Evolutionary conservation across 495 filamentous ascomycete genomes (phyloP).

Genomic region (Endocarpon pusillum): DNA sequence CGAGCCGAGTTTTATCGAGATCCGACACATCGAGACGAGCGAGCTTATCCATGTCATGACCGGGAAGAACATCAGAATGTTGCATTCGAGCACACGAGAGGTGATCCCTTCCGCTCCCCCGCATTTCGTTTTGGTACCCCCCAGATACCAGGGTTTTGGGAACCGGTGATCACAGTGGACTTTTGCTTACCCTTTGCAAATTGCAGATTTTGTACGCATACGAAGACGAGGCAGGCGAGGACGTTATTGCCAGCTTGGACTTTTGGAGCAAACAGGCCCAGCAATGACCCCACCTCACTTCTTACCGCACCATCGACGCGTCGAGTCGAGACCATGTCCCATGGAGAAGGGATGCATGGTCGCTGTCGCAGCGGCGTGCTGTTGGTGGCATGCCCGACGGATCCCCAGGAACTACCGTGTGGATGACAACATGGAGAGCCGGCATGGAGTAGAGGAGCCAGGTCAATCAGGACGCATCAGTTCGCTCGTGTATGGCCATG

Average conservation of each 20-base stretch:
- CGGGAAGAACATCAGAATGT: slow-evolving; percentile 87
- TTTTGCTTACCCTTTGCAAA: slow-evolving; percentile 1
- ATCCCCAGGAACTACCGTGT: too few species aligned
- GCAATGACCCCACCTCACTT: slow-evolving; percentile 1
- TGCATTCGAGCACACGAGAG: slow-evolving; percentile 92
- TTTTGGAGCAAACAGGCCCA: slow-evolving; percentile 60
- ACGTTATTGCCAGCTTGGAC: slow-evolving; percentile 87
- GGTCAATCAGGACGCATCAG: too few species aligned
- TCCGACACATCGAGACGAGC: slow-evolving; percentile 82
- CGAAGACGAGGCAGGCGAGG: slow-evolving; percentile 83
- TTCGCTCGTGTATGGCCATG: too few species aligned
- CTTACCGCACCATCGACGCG: background rate
- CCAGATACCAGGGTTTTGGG: background rate
- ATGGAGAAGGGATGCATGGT: too few species aligned
- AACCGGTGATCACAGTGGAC: slow-evolving; percentile 9
- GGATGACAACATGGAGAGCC: too few species aligned
- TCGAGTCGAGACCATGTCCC: too few species aligned
- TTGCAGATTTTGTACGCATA: slow-evolving; percentile 82
- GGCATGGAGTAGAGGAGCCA: too few species aligned
- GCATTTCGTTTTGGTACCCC: background rate
- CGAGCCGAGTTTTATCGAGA: slow-evolving; percentile 96
- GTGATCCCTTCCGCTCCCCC: too few species aligned
- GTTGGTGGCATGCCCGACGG: too few species aligned
- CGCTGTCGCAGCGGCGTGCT: too few species aligned
- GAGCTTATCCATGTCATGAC: slow-evolving; percentile 85